Conservation (phyloP, 306 rosid species). For the Dryas alaskensis region DNA sequence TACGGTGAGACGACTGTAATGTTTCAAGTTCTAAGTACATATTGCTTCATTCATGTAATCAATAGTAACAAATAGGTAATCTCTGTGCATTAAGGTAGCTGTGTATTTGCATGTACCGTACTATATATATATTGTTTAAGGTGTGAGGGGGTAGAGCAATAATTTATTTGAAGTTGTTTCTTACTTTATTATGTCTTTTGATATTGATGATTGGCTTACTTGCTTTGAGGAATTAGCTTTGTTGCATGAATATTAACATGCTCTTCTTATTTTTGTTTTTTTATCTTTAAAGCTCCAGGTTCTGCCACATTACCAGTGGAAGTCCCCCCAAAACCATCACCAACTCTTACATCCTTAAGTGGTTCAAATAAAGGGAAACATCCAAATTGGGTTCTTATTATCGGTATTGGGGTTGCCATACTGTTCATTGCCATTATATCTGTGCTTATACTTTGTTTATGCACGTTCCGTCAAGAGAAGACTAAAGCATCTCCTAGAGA, state of each 20-base stretch:
- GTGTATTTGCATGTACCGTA: neutral
- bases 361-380: slow-evolving; percentile 48
- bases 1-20: neutral
- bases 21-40: neutral
- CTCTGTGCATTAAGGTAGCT: neutral
- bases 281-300: slow-evolving; percentile 58
- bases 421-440: slow-evolving; percentile 61
- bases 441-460: slow-evolving; percentile 57
- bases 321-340: slow-evolving; percentile 43
- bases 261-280: neutral
- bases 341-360: slow-evolving; percentile 41
- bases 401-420: slow-evolving; percentile 68
- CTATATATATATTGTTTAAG: neutral
- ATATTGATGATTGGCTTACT: neutral
- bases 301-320: slow-evolving; percentile 50
- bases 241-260: slow-evolving; percentile 22
- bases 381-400: slow-evolving; percentile 59
- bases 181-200: neutral
- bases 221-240: neutral
- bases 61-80: neutral
- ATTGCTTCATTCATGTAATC: neutral
- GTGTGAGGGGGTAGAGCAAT: neutral
- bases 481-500: slow-evolving; percentile 45
- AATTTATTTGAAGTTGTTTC: neutral
- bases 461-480: slow-evolving; percentile 49